Evolutionary conservation across 495 filamentous ascomycete genomes (phyloP), one percentile per base, ranked within the genome.

Genomic region (Trichodelitschia bisporula): DNA sequence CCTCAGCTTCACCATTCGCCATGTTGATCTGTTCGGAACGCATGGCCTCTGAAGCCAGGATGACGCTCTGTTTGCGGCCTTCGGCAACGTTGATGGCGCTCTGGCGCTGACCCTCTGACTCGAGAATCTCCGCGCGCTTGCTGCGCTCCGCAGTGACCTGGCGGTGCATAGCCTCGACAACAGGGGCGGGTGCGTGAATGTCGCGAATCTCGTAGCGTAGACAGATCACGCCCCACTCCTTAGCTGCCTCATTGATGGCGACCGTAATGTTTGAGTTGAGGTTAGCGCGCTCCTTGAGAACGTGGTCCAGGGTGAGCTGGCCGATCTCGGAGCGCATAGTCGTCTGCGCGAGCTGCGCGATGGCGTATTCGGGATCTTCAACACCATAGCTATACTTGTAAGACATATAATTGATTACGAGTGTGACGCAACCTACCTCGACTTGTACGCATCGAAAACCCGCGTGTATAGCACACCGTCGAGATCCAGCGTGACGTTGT

Each of bases 331-430:
- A 80, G 36, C 86, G 80, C 86, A 97, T 97, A 0, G 86, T 97
- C 2, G 86, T 97, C 52, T 97, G 86, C 2, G 86, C 86, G 12
- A 97, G 72, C 43, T 97, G 86, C 13, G 77, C 82, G 56, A 97
- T 95, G 46, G 86, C 86, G 53, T 95, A 97, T 48, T 95, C 89
- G 36, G 86, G 86, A 46, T 97, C 86, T 55, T 97, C 86, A 24
- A 97, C 86, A 24, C 86, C 86, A 47, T 97, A 95, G 54, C 82
- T 90, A n/a, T n/a, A n/a, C n/a, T n/a, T n/a, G n/a, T n/a, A n/a
- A n/a, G n/a, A n/a, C n/a, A n/a, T n/a, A n/a, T n/a, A n/a, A n/a
- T n/a, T 29, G 15, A 18, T 2, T 14, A 32, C 9, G 1, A 1
- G 11, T 15, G 3, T 39, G n/a, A n/a, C n/a, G n/a, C n/a, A n/a